Base-by-base conservation (phyloP, 164 flowering plant genomes). In the Vitis labrusca region DNA sequence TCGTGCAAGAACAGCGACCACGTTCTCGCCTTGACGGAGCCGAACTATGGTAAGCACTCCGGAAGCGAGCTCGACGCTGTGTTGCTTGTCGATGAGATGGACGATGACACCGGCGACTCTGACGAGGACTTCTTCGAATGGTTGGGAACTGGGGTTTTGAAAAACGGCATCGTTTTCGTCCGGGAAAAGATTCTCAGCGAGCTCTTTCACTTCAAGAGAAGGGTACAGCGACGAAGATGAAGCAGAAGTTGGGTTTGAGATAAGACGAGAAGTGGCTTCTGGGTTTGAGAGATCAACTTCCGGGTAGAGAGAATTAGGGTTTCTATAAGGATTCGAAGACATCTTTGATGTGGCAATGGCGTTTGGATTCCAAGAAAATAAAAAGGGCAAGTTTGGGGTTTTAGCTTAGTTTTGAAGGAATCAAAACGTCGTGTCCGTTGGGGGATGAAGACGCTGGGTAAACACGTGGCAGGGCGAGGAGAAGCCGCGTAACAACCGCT, bases 51-150 rank as follows among this genome's bases (percentile, higher is more conserved):
- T 44, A 57, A 95, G 74, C 0, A 85, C 92, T 6, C 99, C 98
- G 66, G 49, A 71, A 4, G 97, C 97, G 17, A 95, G 89, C 84
- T 93, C 91, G n/a, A 95, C 80, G 74, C 98, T 93, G 30, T 79
- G 76, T 6, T 91, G 71, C 57, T 76, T 76, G 67, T 93, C 99
- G 64, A 95, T 93, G 6, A 93, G 81, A 73, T 95, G 89, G 23
- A 88, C 82, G 3, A 93, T 80, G 15, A 90, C 82, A 9, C 93
- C 93, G 0, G 93, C 91, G 74, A 95, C 71, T 53, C 27, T 79
- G 57, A 93, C 53, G 3, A 91, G 66, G 8, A 77, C 71, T 68
- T 95, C 87, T 66, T 89, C 96, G 1, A 3, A 2, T 37, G 44
- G 44, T 37, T 37, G 44, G 44, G 44, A 37, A 37, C 44, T 6